Evolutionary conservation across 2,329 filamentous ascomycete species (phyloP).

Genomic region (Colletotrichum somersetense): DNA sequence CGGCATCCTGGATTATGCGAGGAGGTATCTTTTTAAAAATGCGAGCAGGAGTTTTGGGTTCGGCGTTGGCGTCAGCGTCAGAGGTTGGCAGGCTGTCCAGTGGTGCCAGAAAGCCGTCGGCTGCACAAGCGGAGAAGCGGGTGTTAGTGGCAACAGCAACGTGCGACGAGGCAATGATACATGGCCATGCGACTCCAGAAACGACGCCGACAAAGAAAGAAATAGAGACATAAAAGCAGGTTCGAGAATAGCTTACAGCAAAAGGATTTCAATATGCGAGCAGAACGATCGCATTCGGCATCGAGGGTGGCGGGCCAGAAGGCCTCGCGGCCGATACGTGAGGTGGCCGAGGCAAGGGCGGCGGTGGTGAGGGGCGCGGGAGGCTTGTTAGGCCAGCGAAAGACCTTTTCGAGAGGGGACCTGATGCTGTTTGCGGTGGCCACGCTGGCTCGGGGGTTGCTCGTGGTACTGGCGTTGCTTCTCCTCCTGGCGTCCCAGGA

Average conservation of each 20-base stretch:
- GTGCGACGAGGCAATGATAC: neutral
- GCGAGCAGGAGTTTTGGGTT: constrained; percentile 64
- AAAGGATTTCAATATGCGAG: constrained; percentile 89
- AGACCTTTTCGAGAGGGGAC: constrained; percentile 53
- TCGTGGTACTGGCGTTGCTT: constrained; percentile 38
- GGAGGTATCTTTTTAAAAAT: constrained; percentile 85
- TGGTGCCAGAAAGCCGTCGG: constrained; percentile 67
- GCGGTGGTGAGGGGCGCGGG: constrained; percentile 66
- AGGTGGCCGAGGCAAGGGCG: constrained; percentile 70
- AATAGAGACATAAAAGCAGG: too few species aligned
- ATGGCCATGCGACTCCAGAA: neutral
- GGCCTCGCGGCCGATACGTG: constrained; percentile 75
- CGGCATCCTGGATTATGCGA: constrained; percentile 87
- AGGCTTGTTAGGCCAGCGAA: constrained; percentile 60
- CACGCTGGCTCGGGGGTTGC: constrained; percentile 33
- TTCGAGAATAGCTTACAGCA: constrained; percentile 71
- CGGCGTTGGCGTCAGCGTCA: constrained; percentile 45
- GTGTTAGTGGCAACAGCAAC: constrained; percentile 33
- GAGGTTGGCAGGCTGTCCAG: constrained; percentile 51
- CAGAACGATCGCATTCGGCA: constrained; percentile 91
- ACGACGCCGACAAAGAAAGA: neutral
- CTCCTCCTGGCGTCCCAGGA: constrained; percentile 61
- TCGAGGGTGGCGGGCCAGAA: constrained; percentile 91
- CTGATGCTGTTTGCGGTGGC: constrained; percentile 47
- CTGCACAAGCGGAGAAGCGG: constrained; percentile 50